Conservation (phyloP, 495 filamentous ascomycete genomes). For the Lineolata rhizophorae region DNA sequence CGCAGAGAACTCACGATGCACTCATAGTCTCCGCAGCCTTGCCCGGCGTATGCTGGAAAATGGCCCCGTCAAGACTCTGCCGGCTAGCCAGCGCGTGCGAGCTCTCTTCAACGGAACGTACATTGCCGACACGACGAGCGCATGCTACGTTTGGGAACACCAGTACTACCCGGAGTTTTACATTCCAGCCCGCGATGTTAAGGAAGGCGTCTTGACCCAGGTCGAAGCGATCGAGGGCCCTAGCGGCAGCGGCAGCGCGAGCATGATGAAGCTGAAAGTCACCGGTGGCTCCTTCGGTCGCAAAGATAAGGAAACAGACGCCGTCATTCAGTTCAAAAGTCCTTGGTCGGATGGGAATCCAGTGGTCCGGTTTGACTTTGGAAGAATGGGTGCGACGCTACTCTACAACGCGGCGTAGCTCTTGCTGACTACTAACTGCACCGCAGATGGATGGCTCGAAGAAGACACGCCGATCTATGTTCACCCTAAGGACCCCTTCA, state of each 20-base stretch:
- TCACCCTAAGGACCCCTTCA: conserved; percentile 6
- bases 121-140: neutral
- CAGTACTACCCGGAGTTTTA: neutral
- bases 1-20: too few species aligned
- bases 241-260: too few species aligned
- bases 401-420: neutral
- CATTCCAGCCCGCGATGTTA: neutral
- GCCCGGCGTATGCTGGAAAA: too few species aligned
- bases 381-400: neutral
- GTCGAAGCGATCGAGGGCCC: neutral
- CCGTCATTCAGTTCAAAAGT: neutral
- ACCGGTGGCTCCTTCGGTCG: neutral
- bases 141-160: neutral
- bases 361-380: neutral
- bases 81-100: neutral
- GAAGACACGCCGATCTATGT: neutral
- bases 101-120: neutral
- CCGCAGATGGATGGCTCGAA: neutral
- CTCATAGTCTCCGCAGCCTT: too few species aligned
- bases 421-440: neutral
- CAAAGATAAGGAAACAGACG: neutral
- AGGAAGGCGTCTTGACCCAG: neutral
- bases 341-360: neutral
- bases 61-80: too few species aligned
- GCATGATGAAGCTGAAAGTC: too few species aligned